A percentile compares a stretch with the other conserved stretches of the same genome.
phyloP scores from a whole-genome alignment of 192 early-diverging fungal species.

The Backusella luteola region DNA sequence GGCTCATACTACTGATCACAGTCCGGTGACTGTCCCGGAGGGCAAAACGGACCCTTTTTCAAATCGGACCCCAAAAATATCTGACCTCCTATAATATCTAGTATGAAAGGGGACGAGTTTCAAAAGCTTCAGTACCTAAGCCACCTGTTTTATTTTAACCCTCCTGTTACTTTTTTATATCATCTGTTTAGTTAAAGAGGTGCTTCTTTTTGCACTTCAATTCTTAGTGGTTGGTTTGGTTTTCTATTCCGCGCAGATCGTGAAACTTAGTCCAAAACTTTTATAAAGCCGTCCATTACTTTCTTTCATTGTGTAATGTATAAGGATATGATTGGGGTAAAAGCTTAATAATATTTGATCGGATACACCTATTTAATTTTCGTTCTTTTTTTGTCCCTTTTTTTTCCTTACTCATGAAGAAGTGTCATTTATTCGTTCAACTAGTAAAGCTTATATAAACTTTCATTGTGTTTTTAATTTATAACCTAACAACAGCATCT shows the following conservation, averaged over 20 bases:
- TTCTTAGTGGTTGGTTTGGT: background rate
- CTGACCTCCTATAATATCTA: too few species aligned
- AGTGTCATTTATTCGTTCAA: background rate
- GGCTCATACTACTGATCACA: too few species aligned
- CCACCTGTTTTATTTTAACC: background rate
- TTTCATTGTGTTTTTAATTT: background rate
- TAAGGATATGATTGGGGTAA: background rate
- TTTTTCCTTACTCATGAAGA: background rate
- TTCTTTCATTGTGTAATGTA: background rate
- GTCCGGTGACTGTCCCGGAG: too few species aligned
- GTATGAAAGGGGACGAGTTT: background rate
- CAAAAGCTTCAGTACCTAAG: background rate
- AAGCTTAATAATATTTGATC: background rate
- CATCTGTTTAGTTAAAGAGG: background rate
- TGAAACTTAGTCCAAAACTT: background rate
- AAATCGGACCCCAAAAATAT: too few species aligned
- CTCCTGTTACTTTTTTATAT: background rate
- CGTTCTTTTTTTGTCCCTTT: background rate
- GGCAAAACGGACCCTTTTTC: too few species aligned
- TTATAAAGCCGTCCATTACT: background rate
- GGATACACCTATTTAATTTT: background rate
- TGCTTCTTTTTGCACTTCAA: background rate
- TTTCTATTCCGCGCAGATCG: background rate
- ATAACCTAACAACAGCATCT: constrained; percentile 10
- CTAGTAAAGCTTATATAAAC: background rate